A percentile compares a stretch with the other conserved stretches of the same genome.
Evolutionary conservation across 352 stramenopile species (phyloP).

Genomic region (Globisporangium spinosum): DNA sequence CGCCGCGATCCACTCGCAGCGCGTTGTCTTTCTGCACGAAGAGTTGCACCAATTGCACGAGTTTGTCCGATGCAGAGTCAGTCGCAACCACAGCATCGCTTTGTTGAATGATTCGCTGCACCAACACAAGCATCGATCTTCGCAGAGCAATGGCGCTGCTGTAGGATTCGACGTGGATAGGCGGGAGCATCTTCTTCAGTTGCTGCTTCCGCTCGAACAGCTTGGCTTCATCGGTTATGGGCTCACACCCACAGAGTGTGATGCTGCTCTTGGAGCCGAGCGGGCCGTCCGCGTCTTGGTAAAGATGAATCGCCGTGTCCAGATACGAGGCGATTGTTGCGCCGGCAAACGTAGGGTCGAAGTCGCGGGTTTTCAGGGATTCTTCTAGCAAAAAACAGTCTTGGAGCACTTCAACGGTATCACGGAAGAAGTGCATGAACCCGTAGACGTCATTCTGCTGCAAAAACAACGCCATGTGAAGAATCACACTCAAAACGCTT

Average conservation of each 20-base stretch:
- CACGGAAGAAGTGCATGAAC: conserved; percentile 64
- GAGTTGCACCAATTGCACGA: conserved; percentile 37
- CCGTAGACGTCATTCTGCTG: conserved; percentile 48
- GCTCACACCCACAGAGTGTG: conserved; percentile 47
- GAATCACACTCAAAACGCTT: conserved; percentile 42
- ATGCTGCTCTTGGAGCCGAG: conserved; percentile 32
- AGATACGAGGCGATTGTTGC: conserved; percentile 45
- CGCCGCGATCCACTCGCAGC: conserved; percentile 16
- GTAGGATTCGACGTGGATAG: conserved; percentile 43
- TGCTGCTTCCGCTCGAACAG: conserved; percentile 37
- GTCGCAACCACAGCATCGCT: conserved; percentile 31
- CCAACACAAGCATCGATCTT: conserved; percentile 30
- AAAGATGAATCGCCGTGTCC: conserved; percentile 59
- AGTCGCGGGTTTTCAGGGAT: conserved; percentile 31
- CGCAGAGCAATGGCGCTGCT: conserved; percentile 31
- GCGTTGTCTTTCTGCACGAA: conserved; percentile 37
- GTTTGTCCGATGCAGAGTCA: conserved; percentile 26
- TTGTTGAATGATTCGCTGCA: conserved; percentile 29
- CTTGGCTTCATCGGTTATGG: conserved; percentile 24
- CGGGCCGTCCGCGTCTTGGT: conserved; percentile 52
- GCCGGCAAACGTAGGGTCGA: conserved; percentile 18
- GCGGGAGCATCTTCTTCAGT: conserved; percentile 45
- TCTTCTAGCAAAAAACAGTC: conserved; percentile 60
- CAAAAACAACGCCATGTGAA: conserved; percentile 56
- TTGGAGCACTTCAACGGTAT: conserved; percentile 47